Conservation (phyloP, 1,139 yeast genomes). For the Taphrina flavorubra region DNA sequence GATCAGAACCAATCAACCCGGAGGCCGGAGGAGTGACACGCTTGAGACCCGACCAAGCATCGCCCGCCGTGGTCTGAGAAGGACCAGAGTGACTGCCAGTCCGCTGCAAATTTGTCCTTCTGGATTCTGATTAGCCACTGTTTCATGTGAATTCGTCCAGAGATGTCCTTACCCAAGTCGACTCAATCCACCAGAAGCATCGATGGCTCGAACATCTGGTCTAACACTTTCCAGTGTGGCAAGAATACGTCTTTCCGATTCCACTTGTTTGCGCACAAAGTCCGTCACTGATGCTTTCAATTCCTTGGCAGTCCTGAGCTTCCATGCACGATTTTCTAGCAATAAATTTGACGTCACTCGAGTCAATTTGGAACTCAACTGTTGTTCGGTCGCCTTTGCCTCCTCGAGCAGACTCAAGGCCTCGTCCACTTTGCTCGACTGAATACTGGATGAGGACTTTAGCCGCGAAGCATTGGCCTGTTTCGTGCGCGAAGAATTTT, state of each 20-base stretch:
- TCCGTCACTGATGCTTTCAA: constrained; percentile 63
- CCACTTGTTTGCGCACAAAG: constrained; percentile 74
- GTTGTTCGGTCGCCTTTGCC: constrained; percentile 79
- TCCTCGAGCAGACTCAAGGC: constrained; percentile 79
- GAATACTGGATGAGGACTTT: constrained; percentile 70
- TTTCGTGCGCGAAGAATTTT: constrained; percentile 69
- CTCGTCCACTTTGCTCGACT: constrained; percentile 88
- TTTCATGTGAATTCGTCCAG: too few species aligned
- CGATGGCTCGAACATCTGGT: constrained; percentile 74
- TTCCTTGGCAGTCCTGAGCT: constrained; percentile 63
- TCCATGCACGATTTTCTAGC: constrained; percentile 67
- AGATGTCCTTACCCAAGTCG: constrained; percentile 75
- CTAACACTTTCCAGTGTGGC: constrained; percentile 76
- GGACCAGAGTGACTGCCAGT: constrained; percentile 35
- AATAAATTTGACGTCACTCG: constrained; percentile 87
- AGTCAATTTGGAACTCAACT: constrained; percentile 72
- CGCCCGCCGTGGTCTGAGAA: constrained; percentile 43
- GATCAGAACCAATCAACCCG: background rate
- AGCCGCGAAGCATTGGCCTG: constrained; percentile 77
- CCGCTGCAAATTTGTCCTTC: constrained; percentile 43
- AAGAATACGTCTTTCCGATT: constrained; percentile 81
- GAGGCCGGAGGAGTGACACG: constrained; percentile 33
- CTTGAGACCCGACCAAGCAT: constrained; percentile 43
- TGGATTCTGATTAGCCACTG: background rate
- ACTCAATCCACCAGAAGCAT: constrained; percentile 79